These are phyloP conservation scores for Cladosporium sp. DNA, from an alignment of 2,329 filamentous ascomycete genomes.

Conservation along the genomic window DNA sequence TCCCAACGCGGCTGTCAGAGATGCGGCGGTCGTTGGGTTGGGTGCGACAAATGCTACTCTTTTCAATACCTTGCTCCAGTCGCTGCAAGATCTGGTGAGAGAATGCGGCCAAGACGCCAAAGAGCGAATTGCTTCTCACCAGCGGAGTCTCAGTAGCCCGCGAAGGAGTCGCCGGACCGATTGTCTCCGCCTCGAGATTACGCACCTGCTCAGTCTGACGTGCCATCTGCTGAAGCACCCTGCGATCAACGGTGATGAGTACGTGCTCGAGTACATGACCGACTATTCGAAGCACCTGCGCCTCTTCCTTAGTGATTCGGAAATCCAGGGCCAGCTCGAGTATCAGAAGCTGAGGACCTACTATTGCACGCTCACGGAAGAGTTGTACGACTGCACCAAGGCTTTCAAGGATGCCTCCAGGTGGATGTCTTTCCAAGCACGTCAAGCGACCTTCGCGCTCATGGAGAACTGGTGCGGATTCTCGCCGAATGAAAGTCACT, in stretches of 20 bases:
- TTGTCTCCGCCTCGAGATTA: conserved; percentile 83
- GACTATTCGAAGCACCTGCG: conserved; percentile 88
- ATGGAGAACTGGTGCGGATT: conserved; percentile 99
- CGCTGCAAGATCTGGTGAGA: conserved; percentile 77
- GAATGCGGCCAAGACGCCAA: conserved; percentile 86
- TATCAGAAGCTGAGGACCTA: conserved; percentile 88
- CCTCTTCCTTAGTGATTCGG: conserved; percentile 87
- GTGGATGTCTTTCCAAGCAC: conserved; percentile 96
- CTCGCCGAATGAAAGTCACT: conserved; percentile 80
- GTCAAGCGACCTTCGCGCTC: conserved; percentile 88
- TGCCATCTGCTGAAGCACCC: conserved; percentile 78
- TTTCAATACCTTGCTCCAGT: conserved; percentile 84
- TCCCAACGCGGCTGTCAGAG: conserved; percentile 71
- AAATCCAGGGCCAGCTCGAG: conserved; percentile 90
- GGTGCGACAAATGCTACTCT: conserved; percentile 94
- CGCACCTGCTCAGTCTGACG: conserved; percentile 90
- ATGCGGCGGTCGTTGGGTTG: conserved; percentile 84
- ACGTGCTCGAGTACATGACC: conserved; percentile 82
- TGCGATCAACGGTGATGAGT: conserved; percentile 69
- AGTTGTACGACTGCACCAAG: conserved; percentile 86
- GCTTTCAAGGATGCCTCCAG: conserved; percentile 74
- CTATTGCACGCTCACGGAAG: conserved; percentile 90
- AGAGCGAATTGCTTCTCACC: conserved; percentile 66
- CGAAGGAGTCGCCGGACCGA: conserved; percentile 79
- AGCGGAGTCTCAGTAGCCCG: conserved; percentile 75